phyloP scores from a whole-genome alignment of 805 yeast genomes.

The Candida hungchunana region DNA sequence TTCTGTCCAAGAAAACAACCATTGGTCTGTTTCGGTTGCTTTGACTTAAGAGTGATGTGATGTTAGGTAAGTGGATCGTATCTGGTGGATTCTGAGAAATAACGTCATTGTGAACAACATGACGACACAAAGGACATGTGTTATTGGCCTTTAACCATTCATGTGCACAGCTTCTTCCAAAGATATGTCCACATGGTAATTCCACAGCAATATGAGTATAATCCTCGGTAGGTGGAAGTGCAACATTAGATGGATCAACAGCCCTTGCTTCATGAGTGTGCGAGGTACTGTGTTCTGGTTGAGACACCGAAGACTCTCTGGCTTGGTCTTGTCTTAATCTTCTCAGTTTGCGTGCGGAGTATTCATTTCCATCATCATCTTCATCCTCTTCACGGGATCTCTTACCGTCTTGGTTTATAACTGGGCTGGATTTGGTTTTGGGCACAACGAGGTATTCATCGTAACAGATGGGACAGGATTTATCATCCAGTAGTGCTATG shows the following conservation, averaged over 20 bases:
- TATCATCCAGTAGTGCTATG: constrained; percentile 29
- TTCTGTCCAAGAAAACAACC: constrained; percentile 17
- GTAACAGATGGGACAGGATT: constrained; percentile 61
- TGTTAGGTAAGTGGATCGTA: constrained; percentile 23
- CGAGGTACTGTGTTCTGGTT: too few species aligned
- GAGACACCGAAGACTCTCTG: too few species aligned
- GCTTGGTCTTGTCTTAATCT: too few species aligned
- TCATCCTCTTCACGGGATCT: constrained; percentile 22
- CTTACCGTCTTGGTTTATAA: constrained; percentile 18
- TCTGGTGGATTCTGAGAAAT: constrained; percentile 12
- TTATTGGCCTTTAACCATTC: constrained; percentile 63
- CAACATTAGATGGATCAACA: not conserved
- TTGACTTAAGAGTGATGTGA: constrained; percentile 11
- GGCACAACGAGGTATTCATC: constrained; percentile 35
- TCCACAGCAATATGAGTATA: constrained; percentile 60
- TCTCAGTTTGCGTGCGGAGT: too few species aligned
- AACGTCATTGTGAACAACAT: constrained; percentile 27
- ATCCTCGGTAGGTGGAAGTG: constrained; percentile 4
- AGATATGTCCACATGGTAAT: constrained; percentile 82
- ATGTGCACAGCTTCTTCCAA: constrained; percentile 79
- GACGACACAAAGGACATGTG: constrained; percentile 81
- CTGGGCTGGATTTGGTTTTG: not conserved
- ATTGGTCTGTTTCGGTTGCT: constrained; percentile 16
- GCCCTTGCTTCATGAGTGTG: too few species aligned
- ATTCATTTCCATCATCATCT: constrained; percentile 14